Conservation (phyloP, 192 early-diverging fungal species). For the Coemansia sp. region DNA sequence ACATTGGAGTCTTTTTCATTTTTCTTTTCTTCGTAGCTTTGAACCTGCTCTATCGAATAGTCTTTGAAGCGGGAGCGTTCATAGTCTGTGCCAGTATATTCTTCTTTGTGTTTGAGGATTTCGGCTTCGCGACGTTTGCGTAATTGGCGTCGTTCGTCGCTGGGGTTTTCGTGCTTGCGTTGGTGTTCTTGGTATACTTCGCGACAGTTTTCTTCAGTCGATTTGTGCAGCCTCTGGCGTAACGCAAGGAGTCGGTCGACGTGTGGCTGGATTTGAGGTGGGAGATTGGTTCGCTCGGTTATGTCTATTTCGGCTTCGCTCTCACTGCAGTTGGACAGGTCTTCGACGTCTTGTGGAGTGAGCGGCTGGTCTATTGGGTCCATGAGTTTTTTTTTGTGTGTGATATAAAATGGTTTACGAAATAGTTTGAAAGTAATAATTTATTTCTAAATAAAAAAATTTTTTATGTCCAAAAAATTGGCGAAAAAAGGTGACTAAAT, state of each 20-base stretch:
- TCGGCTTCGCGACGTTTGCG: constrained; percentile 74
- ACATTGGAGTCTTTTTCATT: constrained; percentile 50
- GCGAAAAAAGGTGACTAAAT: not conserved
- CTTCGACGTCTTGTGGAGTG: not conserved
- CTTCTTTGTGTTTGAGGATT: constrained; percentile 62
- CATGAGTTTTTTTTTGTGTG: not conserved
- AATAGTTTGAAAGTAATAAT: too few relatives aligned
- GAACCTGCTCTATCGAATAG: constrained; percentile 85
- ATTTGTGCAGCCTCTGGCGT: constrained; percentile 27
- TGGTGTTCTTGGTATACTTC: constrained; percentile 80
- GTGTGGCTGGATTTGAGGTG: constrained; percentile 27
- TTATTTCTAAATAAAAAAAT: too few relatives aligned
- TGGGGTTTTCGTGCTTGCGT: constrained; percentile 67
- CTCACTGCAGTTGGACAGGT: constrained; percentile 16
- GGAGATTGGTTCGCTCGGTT: constrained; percentile 41
- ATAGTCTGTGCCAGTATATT: constrained; percentile 77
- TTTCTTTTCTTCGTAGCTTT: constrained; percentile 76
- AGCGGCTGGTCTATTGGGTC: not conserved
- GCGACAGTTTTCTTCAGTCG: constrained; percentile 66
- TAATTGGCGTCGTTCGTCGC: constrained; percentile 66
- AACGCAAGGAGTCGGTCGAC: constrained; percentile 33
- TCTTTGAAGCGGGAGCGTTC: constrained; percentile 81
- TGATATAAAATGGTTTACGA: too few relatives aligned
- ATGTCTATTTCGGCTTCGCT: constrained; percentile 27
- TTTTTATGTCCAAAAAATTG: not conserved